phyloP scores from a whole-genome alignment of 2,329 filamentous ascomycete genomes.

The Shiraia bambusicola region DNA sequence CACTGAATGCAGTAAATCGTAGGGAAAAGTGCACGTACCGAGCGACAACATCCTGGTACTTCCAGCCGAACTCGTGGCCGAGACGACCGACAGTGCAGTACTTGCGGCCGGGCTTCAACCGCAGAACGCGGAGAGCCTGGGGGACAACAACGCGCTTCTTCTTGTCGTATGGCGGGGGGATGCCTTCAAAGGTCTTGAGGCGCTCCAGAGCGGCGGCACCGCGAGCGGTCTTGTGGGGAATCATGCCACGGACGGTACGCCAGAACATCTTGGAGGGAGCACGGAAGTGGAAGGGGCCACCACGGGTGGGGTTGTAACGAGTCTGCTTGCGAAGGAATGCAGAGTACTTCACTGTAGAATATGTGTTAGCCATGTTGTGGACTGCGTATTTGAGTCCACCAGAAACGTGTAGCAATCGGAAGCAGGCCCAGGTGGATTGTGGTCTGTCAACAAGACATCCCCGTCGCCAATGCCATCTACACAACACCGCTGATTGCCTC shows the following conservation, averaged over 20 bases:
- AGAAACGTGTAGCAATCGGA: too few species aligned
- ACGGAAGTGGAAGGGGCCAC: constrained; percentile 99
- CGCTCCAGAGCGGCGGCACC: constrained; percentile 95
- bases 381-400: constrained; percentile 2
- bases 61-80: constrained; percentile 99
- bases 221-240: constrained; percentile 99
- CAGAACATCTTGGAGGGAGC: constrained; percentile 99
- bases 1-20: background rate
- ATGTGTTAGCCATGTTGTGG: constrained; percentile 22
- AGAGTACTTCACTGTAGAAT: constrained; percentile 93
- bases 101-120: constrained; percentile 98
- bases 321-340: constrained; percentile 99
- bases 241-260: constrained; percentile 99
- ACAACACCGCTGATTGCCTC: background rate
- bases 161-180: constrained; percentile 98
- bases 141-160: constrained; percentile 99
- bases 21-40: constrained; percentile 64
- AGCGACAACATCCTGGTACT: constrained; percentile 99
- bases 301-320: constrained; percentile 98
- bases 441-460: background rate
- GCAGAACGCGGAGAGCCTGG: constrained; percentile 93
- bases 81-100: constrained; percentile 99
- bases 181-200: constrained; percentile 99
- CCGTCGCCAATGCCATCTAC: background rate
- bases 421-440: too few species aligned